Evolutionary conservation across 202 grass and related monocot genomes (phyloP), one percentile per base, ranked within the genome.

Genomic region (Eragrostis tef): DNA sequence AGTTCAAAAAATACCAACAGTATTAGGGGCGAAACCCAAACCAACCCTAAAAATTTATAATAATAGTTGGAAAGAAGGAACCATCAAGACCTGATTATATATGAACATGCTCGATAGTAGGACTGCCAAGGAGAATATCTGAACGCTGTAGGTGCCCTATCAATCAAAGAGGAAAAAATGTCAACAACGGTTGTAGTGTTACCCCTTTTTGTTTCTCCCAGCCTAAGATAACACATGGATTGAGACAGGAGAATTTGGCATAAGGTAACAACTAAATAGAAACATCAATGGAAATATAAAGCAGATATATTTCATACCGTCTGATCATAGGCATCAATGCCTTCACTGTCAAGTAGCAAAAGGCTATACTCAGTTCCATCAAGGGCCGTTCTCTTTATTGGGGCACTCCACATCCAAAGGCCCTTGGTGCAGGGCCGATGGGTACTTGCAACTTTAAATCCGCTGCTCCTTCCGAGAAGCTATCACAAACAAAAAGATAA

Each of bases 301-400:
- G 34, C 19, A 44, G 12, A 66, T 57, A 70, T 71, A 63, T 54
- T 72, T 71, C 83, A 53, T 29, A 90, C 93, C 21, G 90, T 90
- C 68, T 95, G 90, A 80, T 95, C 93, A 77, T 88, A 95, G 11
- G 90, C 93, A 92, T 95, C 93, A 88, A 90, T 95, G 87, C 93
- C 93, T 87, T 95, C 93, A 22, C 75, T 90, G 27, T 95, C 93
- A 62, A 94, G 88, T 64, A 92, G 67, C 77, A 94, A 45, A 88
- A 92, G 89, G 80, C 72, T 90, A 45, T 94, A 94, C 69, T 94
- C 89, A 74, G 89, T 94, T 72, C 93, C 93, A 60, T 94, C 89
- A 83, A 92, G 89, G 75, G 89, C 85, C 27, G 71, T 92, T 88
- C 82, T 78, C 78, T 88, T 92, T 81, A 94, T 81, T 52, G 93